Evolutionary conservation across 2,329 filamentous ascomycete species (phyloP).

Genomic region (Alternaria sp.): DNA sequence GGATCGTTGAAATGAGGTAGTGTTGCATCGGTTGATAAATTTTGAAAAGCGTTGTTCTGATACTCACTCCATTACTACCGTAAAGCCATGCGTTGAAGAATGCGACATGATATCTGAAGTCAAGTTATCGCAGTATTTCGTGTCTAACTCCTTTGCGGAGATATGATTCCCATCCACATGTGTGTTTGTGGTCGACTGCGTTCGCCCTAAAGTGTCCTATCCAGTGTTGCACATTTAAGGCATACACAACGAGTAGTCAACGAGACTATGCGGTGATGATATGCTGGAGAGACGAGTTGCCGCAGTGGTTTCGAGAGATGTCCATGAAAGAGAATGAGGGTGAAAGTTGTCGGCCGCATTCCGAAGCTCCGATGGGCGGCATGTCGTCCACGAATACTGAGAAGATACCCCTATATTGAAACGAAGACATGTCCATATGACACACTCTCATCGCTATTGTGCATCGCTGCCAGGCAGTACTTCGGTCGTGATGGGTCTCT

Average conservation of each 20-base stretch:
- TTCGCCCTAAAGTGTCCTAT: too few species aligned
- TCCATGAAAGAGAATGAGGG: neutral
- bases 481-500: neutral
- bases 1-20: neutral
- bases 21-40: too few species aligned
- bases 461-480: neutral
- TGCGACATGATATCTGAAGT: too few species aligned
- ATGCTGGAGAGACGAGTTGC: neutral
- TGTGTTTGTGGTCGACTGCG: too few species aligned
- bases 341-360: neutral
- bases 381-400: neutral
- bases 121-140: too few species aligned
- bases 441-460: neutral
- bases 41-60: too few species aligned
- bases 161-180: too few species aligned
- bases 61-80: too few species aligned
- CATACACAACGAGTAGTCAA: neutral
- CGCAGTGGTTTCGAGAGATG: too few species aligned
- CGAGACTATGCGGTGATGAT: neutral
- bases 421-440: neutral
- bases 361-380: neutral
- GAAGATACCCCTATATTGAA: neutral
- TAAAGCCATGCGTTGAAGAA: too few species aligned
- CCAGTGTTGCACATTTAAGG: too few species aligned
- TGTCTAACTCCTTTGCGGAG: too few species aligned